Conservation (phyloP, 441 rosid genomes). For the Croton laevigatus region DNA sequence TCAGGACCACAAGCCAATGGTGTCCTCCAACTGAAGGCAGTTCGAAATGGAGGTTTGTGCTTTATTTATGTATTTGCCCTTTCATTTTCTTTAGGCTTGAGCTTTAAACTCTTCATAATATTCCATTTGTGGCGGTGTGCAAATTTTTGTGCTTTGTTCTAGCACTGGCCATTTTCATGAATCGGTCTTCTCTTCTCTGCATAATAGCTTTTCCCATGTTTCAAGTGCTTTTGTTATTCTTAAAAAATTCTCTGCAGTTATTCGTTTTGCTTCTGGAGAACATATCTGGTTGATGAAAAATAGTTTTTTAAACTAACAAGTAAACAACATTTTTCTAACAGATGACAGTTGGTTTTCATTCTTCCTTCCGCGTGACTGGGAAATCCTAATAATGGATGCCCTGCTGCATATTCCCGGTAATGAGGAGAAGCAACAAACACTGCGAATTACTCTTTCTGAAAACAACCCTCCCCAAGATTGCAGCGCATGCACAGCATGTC, state of each 20-base stretch:
- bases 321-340: constrained; percentile 21
- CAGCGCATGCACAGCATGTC: constrained; percentile 32
- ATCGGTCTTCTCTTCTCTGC: not conserved
- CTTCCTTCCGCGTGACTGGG: constrained; percentile 64
- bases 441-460: constrained; percentile 50
- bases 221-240: not conserved
- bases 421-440: constrained; percentile 59
- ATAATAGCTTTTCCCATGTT: not conserved
- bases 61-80: not conserved
- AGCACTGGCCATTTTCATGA: not conserved
- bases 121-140: not conserved
- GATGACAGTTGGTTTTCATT: constrained; percentile 52
- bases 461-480: constrained; percentile 32
- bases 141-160: not conserved
- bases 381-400: constrained; percentile 80
- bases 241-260: not conserved
- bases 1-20: constrained; percentile 71
- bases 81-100: not conserved
- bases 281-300: not conserved
- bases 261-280: not conserved
- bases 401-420: constrained; percentile 71
- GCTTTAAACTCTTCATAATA: not conserved
- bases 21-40: constrained; percentile 65
- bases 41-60: constrained; percentile 53
- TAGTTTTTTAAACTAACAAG: not conserved